Conservation (phyloP, 495 filamentous ascomycete species). For the Sabuloglossum arenarium region DNA sequence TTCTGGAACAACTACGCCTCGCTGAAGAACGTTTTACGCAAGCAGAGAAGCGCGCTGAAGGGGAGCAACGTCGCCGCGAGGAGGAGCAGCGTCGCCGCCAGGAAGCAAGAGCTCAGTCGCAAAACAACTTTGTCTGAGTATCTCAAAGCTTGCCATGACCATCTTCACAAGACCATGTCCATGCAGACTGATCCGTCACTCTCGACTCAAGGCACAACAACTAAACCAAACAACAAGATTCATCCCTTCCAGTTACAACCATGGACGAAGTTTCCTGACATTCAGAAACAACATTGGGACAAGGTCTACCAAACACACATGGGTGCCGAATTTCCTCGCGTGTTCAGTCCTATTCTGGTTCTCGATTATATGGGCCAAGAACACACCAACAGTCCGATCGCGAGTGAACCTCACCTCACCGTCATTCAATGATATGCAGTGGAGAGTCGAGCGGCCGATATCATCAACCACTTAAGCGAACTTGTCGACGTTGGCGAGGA, state of each 20-base stretch:
- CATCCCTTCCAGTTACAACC: background rate
- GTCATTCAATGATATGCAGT: background rate
- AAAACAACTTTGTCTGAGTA: background rate
- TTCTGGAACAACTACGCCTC: too few species aligned
- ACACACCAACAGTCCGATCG: too few species aligned
- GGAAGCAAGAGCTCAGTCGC: background rate
- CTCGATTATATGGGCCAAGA: too few species aligned
- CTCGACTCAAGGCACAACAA: background rate
- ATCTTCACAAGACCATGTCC: background rate
- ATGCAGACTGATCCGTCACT: background rate
- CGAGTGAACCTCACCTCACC: background rate
- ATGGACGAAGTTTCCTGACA: background rate
- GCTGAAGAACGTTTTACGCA: too few species aligned
- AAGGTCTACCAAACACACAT: too few species aligned
- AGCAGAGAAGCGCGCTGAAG: too few species aligned
- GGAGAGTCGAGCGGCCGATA: background rate
- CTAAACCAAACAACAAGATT: background rate
- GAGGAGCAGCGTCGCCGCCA: too few species aligned
- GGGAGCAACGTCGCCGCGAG: too few species aligned
- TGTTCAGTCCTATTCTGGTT: background rate
- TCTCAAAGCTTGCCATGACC: background rate
- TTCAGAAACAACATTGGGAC: background rate
- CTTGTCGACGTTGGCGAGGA: background rate
- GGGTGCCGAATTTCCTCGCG: too few species aligned
- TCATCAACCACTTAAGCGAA: background rate